A percentile compares a stretch with the other conserved stretches of the same genome.
These are phyloP conservation scores for Bruguiera gymnorhiza DNA, from an alignment of 345 rosid genomes.

Conservation along the genomic window DNA sequence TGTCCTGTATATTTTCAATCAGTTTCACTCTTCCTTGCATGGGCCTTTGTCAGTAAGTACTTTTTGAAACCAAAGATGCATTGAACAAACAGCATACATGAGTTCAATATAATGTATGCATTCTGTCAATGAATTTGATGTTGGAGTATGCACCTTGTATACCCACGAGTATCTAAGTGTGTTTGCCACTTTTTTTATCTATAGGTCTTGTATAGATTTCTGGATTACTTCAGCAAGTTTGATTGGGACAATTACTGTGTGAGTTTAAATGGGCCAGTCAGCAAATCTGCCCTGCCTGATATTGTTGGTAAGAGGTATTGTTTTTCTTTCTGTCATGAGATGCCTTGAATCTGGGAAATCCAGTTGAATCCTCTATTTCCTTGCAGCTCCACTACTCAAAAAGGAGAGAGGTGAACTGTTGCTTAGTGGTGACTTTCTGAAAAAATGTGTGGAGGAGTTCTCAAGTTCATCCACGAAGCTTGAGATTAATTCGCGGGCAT, in stretches of 20 bases:
- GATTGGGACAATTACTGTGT: conserved; percentile 71
- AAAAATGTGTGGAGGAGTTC: conserved; percentile 40
- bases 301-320: conserved; percentile 43
- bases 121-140: background rate
- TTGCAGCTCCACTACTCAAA: conserved; percentile 37
- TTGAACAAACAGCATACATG: background rate
- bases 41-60: conserved; percentile 74
- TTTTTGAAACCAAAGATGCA: conserved; percentile 6
- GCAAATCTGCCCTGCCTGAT: conserved; percentile 52
- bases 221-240: conserved; percentile 77
- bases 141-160: background rate
- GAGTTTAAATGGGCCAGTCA: conserved; percentile 60
- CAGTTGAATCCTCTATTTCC: background rate
- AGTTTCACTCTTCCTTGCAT: conserved; percentile 56
- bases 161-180: background rate
- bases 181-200: conserved; percentile 9
- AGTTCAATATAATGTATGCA: background rate
- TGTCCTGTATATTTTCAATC: conserved; percentile 69
- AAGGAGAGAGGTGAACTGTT: conserved; percentile 39
- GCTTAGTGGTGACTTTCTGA: conserved; percentile 59
- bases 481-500: conserved; percentile 38
- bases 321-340: background rate
- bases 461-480: conserved; percentile 38
- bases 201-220: conserved; percentile 66
- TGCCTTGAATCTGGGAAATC: too few relatives aligned